A percentile compares a stretch with the other conserved stretches of the same genome.
phyloP scores from a whole-genome alignment of 2,329 filamentous ascomycete species.

The Raffaelea deltoideospora region DNA sequence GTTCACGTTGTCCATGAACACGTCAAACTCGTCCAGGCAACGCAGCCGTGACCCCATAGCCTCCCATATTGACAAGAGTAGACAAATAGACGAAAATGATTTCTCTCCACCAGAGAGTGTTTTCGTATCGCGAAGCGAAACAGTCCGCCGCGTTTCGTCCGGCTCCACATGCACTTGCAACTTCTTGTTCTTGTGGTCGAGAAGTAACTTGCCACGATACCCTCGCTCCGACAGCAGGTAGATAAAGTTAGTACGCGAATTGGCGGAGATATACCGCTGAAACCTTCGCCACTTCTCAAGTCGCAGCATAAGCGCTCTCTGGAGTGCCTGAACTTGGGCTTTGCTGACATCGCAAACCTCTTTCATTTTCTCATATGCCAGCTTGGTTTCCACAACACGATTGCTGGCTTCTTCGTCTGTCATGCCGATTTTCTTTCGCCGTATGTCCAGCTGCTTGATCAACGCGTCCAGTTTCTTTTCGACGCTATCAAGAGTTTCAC shows the following conservation, averaged over 20 bases:
- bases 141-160: constrained; percentile 52
- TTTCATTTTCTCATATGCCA: constrained; percentile 24
- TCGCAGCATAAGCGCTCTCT: constrained; percentile 50
- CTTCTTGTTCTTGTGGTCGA: constrained; percentile 60
- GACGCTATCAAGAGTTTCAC: constrained; percentile 45
- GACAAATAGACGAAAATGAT: constrained; percentile 91
- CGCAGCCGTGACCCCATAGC: constrained; percentile 93
- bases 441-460: constrained; percentile 39
- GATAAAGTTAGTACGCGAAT: constrained; percentile 71
- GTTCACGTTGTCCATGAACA: constrained; percentile 98
- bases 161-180: constrained; percentile 67
- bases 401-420: constrained; percentile 49
- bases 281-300: constrained; percentile 67
- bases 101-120: constrained; percentile 94
- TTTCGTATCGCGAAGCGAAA: constrained; percentile 66
- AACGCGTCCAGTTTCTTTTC: constrained; percentile 39
- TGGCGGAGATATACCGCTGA: constrained; percentile 69
- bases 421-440: constrained; percentile 43
- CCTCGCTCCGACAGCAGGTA: constrained; percentile 80
- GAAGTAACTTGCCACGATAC: constrained; percentile 66
- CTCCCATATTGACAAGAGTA: constrained; percentile 88
- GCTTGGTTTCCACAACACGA: constrained; percentile 23
- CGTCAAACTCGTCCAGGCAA: constrained; percentile 95
- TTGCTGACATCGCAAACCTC: constrained; percentile 28
- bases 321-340: constrained; percentile 26